These are phyloP conservation scores for Martensiomyces pterosporus DNA, from an alignment of 192 early-diverging fungal genomes.

Conservation along the genomic window DNA sequence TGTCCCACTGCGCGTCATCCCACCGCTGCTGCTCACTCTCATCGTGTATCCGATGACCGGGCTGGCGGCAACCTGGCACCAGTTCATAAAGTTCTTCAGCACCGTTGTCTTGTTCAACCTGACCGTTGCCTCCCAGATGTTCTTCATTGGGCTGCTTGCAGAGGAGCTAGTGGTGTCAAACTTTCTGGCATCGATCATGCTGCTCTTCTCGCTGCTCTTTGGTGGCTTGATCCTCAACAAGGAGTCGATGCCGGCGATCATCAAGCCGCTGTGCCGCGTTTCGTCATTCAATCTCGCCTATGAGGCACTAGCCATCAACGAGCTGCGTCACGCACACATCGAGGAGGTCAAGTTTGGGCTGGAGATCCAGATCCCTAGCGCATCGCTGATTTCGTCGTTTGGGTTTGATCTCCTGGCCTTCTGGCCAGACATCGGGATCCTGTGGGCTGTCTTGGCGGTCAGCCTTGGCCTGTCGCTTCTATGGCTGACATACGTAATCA, in stretches of 20 bases:
- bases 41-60: conserved; percentile 88
- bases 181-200: conserved; percentile 71
- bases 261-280: conserved; percentile 53
- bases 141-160: conserved; percentile 72
- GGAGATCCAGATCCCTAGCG: conserved; percentile 82
- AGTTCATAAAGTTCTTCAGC: conserved; percentile 69
- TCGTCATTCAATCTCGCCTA: conserved; percentile 90
- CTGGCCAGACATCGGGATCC: conserved; percentile 70
- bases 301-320: conserved; percentile 87
- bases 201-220: conserved; percentile 88
- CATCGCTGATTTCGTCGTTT: conserved; percentile 80
- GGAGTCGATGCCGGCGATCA: conserved; percentile 66
- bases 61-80: conserved; percentile 55
- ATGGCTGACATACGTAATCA: conserved; percentile 77
- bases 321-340: conserved; percentile 74
- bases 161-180: conserved; percentile 71
- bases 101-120: conserved; percentile 80
- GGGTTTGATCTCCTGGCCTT: conserved; percentile 79
- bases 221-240: conserved; percentile 88
- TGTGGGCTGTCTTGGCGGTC: conserved; percentile 54
- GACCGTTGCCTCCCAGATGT: conserved; percentile 68
- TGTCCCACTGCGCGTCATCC: conserved; percentile 70
- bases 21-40: conserved; percentile 72
- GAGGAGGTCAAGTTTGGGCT: conserved; percentile 77
- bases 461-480: conserved; percentile 69